Percentiles rank a stretch among this genome's conserved stretches.
phyloP scores from a whole-genome alignment of 495 filamentous ascomycete genomes.

The Aspergillus heteromorphus region DNA sequence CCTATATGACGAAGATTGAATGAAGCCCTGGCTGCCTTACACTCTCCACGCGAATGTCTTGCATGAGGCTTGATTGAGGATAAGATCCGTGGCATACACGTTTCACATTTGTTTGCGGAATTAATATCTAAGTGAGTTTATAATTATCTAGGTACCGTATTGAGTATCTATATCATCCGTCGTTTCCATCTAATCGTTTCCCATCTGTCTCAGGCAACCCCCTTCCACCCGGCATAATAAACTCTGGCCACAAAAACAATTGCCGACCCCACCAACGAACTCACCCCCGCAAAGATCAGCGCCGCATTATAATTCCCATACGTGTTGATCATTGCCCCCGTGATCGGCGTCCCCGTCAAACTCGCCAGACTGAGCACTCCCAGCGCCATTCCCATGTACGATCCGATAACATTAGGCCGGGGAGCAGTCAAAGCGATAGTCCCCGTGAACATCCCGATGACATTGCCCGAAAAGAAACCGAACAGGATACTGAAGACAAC shows the following conservation, averaged over 20 bases:
- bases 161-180: no score
- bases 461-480: conserved; percentile 50
- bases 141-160: no score
- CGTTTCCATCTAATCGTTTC: no score
- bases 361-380: conserved; percentile 16
- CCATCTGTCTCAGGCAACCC: not conserved
- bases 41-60: no score
- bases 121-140: no score
- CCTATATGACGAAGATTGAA: no score
- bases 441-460: conserved; percentile 39
- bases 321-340: conserved; percentile 18
- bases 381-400: conserved; percentile 30
- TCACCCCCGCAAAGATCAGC: conserved; percentile 17
- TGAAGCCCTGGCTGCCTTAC: no score
- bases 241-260: conserved; percentile 7
- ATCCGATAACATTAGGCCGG: conserved; percentile 43
- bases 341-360: conserved; percentile 25
- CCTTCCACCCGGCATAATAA: not conserved
- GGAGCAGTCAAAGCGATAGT: conserved; percentile 18
- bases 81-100: no score
- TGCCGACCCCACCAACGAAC: conserved; percentile 10
- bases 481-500: conserved; percentile 51
- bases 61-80: no score
- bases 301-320: conserved; percentile 16
- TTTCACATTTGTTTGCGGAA: no score